phyloP scores from a whole-genome alignment of 2,329 filamentous ascomycete genomes.

The Fusarium dlaminii region DNA sequence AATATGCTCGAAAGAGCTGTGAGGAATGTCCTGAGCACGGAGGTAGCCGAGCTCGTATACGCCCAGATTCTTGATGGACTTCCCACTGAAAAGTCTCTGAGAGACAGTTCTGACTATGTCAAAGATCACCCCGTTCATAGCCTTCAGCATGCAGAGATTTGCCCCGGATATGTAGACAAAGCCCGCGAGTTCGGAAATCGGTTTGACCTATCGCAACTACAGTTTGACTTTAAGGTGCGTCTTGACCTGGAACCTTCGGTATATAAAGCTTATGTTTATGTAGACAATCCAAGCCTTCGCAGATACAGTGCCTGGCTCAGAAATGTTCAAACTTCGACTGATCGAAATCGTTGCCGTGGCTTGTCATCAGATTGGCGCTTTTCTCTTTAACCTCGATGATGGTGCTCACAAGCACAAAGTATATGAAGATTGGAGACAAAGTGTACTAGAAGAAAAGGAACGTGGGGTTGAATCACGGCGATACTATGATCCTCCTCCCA shows the following conservation, averaged over 20 bases:
- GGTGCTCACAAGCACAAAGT: conserved; percentile 10
- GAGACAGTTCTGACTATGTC: neutral
- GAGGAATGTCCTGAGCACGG: neutral
- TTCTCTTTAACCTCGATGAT: conserved; percentile 7
- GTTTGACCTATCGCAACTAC: neutral
- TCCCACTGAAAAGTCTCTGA: neutral
- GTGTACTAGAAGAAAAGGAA: neutral
- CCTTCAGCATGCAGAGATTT: neutral
- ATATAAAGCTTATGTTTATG: fast-evolving
- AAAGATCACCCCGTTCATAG: neutral
- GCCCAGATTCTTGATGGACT: conserved; percentile 25
- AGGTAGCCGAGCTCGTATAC: neutral
- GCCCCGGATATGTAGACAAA: conserved; percentile 9
- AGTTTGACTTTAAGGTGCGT: fast-evolving
- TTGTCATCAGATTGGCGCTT: conserved; percentile 22
- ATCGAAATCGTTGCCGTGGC: conserved; percentile 5
- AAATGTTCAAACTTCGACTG: neutral
- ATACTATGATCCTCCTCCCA: neutral
- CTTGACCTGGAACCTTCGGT: fast-evolving
- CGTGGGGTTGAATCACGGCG: neutral
- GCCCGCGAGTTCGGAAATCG: neutral
- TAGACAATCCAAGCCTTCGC: neutral
- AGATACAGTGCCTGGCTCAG: neutral
- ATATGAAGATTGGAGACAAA: conserved; percentile 1
- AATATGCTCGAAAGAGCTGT: neutral